Percentiles rank a stretch among this genome's conserved stretches.
Evolutionary conservation across 176 grass and related monocot species (phyloP).

Genomic region (Tuctoria greenei): DNA sequence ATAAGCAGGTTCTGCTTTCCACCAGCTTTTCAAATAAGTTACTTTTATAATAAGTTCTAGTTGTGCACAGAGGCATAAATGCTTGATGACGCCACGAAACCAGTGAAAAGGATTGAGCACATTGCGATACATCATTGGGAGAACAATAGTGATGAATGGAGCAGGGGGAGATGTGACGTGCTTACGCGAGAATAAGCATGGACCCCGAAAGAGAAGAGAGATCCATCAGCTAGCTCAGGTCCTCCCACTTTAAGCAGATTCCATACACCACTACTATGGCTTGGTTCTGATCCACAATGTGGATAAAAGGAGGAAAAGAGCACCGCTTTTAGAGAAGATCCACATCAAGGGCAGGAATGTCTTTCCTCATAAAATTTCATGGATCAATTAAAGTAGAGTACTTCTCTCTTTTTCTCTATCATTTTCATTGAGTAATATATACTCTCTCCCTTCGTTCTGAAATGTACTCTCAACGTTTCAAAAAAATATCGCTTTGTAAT

Average conservation of each 20-base stretch:
- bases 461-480: no score
- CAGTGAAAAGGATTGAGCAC: neutral
- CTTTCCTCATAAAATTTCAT: constrained; percentile 9
- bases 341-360: constrained; percentile 24
- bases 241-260: constrained; percentile 49
- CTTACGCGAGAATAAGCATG: constrained; percentile 51
- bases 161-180: no score
- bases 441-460: no score
- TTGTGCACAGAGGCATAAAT: no score
- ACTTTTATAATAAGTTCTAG: no score
- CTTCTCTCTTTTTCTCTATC: neutral
- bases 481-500: no score
- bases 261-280: constrained; percentile 34
- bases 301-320: constrained; percentile 29
- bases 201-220: constrained; percentile 32
- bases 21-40: no score
- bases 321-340: constrained; percentile 34
- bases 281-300: constrained; percentile 52
- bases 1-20: no score
- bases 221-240: constrained; percentile 60
- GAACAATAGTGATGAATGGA: neutral
- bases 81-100: neutral
- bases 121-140: neutral
- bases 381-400: neutral
- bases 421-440: neutral